These are phyloP conservation scores for Incumbomyces delicatus DNA, from an alignment of 2,329 filamentous ascomycete species.

Conservation along the genomic window DNA sequence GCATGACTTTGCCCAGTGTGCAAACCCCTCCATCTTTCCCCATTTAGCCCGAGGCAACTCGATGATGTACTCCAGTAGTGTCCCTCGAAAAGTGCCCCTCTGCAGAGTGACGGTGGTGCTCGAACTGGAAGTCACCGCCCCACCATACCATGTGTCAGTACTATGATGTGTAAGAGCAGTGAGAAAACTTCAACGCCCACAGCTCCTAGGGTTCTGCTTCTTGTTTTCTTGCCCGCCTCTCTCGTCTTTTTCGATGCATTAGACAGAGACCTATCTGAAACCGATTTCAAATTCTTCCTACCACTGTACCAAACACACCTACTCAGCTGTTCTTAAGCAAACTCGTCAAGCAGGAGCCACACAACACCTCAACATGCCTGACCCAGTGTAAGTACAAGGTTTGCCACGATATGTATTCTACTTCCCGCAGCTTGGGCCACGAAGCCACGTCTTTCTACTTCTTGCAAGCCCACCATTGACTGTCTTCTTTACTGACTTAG, in stretches of 20 bases:
- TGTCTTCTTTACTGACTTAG: conserved; percentile 43
- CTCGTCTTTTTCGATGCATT: conserved; percentile 23
- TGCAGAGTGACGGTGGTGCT: neutral
- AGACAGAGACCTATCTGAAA: conserved; percentile 17
- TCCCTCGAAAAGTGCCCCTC: neutral
- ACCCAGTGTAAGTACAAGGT: conserved; percentile 18
- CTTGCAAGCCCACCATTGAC: neutral
- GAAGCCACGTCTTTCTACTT: neutral
- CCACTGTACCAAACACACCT: no score
- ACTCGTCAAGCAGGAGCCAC: neutral
- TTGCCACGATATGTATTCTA: neutral
- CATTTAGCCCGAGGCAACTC: no score
- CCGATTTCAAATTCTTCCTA: neutral
- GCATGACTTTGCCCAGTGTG: no score
- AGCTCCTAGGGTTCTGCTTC: neutral
- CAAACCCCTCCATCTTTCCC: no score
- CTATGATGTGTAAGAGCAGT: no score
- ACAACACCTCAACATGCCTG: conserved; percentile 20
- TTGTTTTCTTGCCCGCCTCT: conserved; percentile 15
- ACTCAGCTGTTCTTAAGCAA: no score
- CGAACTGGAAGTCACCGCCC: neutral
- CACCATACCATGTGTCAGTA: no score
- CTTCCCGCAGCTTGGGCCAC: neutral
- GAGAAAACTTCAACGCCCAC: no score
- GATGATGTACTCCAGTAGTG: no score